These are phyloP conservation scores for Collybiopsis confluens DNA, from an alignment of 768 basidiomycete genomes.

Conservation along the genomic window DNA sequence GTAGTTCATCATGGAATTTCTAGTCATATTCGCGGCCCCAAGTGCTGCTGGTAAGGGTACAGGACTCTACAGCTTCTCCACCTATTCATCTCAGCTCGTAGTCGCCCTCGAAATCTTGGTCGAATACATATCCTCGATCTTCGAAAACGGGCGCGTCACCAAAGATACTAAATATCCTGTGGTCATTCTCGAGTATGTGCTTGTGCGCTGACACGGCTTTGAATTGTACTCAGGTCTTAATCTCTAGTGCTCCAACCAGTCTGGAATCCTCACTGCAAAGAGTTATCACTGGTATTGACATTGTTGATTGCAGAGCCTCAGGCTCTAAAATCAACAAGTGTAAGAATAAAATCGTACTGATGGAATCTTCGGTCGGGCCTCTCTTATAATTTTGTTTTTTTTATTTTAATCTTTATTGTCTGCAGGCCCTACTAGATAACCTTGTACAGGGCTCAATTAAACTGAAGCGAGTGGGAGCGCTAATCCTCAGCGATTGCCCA, in stretches of 20 bases:
- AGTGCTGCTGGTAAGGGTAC: background rate
- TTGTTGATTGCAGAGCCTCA: background rate
- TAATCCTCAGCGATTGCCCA: background rate
- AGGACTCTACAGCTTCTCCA: background rate
- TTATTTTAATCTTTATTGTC: background rate
- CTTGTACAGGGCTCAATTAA: background rate
- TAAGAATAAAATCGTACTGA: background rate
- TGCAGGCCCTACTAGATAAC: background rate
- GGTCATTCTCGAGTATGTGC: constrained; percentile 1
- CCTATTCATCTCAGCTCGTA: constrained; percentile 6
- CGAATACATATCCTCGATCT: constrained; percentile 24
- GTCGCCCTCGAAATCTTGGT: constrained; percentile 24
- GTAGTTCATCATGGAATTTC: too few species aligned
- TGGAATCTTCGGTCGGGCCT: background rate
- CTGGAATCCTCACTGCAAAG: background rate
- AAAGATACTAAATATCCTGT: constrained; percentile 1
- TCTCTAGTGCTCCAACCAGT: background rate
- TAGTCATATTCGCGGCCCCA: background rate
- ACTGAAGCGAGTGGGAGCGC: background rate
- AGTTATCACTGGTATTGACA: background rate
- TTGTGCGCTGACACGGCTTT: too few species aligned
- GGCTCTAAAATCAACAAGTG: background rate
- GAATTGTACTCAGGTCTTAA: too few species aligned
- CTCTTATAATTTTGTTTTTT: background rate
- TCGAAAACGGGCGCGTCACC: constrained; percentile 11